Base-by-base conservation (phyloP, 192 early-diverging fungal genomes). In the Coemansia sp. region DNA sequence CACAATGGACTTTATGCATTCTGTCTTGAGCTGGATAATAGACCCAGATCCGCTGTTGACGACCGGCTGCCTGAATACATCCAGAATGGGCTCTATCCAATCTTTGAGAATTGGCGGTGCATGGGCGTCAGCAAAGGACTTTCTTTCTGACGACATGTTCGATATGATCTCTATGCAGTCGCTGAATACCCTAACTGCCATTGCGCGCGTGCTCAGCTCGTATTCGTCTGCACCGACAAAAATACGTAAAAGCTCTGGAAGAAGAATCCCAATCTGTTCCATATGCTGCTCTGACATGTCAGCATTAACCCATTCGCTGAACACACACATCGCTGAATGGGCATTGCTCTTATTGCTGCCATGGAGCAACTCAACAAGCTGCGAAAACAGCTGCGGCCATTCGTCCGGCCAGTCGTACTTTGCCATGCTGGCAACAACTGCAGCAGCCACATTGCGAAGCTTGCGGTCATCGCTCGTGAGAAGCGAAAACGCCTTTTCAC, bases 321-420 rank as follows among this genome's bases (percentile, higher is more conserved):
- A 75, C 6, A 96, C 94, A 56, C 89, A 85, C 88, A 98, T 90
- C 14, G 93, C 87, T 50, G 94, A 91, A 69, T 94, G 93, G 19
- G 94, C 89, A 59, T 90, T 88, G 34, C 92, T 82, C 20, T 81
- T 62, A 11, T 62, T 79, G 50, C 85, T 87, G 32, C 83, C 74
- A 52, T 85, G 88, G 58, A 95, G 75, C 59, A 86, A 78, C 11
- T 77, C 79, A 17, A 94, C 77, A 32, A 96, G 82, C 50, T 89
- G 76, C 67, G 90, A 87, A 70, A 97, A 86, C 33, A 98, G 85
- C 55, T 92, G 87, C 14, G 92, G 91, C 96, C 96, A 98, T 25
- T 89, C 80, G 67, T 96, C 95, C 6, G 95, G 95, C 88, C 91
- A 96, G 84, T 98, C 96, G 43, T 90, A 87, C 53, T 88, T 87